phyloP scores from a whole-genome alignment of 106 monocot species.

The Acorus gramineus region DNA sequence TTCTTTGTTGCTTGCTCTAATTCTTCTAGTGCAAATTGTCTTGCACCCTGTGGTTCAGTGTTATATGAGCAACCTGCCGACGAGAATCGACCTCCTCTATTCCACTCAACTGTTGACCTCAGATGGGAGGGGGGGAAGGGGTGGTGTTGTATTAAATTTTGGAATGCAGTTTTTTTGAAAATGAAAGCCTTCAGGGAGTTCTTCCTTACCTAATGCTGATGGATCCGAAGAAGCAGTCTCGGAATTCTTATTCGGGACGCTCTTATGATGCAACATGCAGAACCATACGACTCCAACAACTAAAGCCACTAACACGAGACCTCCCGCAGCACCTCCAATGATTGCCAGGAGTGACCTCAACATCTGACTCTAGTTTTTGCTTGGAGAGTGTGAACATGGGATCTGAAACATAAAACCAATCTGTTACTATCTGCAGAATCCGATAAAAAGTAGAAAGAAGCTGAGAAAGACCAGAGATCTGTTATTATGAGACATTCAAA shows the following conservation, averaged over 20 bases:
- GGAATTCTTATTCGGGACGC: constrained; percentile 29
- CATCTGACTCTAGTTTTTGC: constrained; percentile 19
- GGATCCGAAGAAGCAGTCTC: constrained; percentile 61
- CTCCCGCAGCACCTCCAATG: constrained; percentile 34
- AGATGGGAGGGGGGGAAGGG: background rate
- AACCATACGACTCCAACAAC: constrained; percentile 17
- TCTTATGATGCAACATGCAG: constrained; percentile 8
- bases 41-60: constrained; percentile 22
- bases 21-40: constrained; percentile 42
- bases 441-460: background rate
- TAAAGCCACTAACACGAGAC: constrained; percentile 11
- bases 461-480: too few species aligned
- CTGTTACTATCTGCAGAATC: too few species aligned
- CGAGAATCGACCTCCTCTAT: constrained; percentile 19
- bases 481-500: background rate
- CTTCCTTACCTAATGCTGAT: constrained; percentile 32
- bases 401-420: constrained; percentile 10
- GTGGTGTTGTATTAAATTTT: background rate
- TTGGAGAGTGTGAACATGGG: constrained; percentile 35
- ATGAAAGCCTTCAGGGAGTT: background rate
- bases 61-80: constrained; percentile 3
- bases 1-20: constrained; percentile 50
- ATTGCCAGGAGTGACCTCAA: constrained; percentile 29
- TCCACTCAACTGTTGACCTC: constrained; percentile 28
- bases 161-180: background rate